phyloP scores from a whole-genome alignment of 208 protist genomes.

The Porcisia deanei region DNA sequence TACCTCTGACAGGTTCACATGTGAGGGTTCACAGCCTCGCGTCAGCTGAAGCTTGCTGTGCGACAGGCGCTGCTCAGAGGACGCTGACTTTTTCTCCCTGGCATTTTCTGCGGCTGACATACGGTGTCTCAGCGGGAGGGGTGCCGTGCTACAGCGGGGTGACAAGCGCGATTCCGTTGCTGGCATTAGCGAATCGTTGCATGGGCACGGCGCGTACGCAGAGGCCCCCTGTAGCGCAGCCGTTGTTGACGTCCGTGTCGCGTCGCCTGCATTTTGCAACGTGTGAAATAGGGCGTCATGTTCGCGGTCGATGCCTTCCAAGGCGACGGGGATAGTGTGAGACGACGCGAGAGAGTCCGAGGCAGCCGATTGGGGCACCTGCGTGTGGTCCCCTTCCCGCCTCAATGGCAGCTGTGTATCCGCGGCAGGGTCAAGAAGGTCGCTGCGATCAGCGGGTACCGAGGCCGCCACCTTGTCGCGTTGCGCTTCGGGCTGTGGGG shows the following conservation, averaged over 20 bases:
- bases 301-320: background rate
- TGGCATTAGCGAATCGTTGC: background rate
- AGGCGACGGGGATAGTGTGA: background rate
- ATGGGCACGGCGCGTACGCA: background rate
- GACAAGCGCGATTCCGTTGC: background rate
- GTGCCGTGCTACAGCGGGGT: background rate
- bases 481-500: background rate
- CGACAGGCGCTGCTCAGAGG: constrained; percentile 9
- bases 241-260: background rate
- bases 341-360: background rate
- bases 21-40: background rate
- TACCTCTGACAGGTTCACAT: constrained; percentile 5
- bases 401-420: background rate
- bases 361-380: background rate
- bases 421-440: background rate
- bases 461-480: background rate
- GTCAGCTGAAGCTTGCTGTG: background rate
- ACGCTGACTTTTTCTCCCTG: background rate
- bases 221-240: background rate
- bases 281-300: background rate
- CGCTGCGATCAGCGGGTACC: background rate
- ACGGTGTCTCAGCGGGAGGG: background rate
- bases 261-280: background rate
- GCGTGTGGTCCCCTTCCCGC: background rate
- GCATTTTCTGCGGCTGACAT: background rate